These are phyloP conservation scores for Sinapis alba DNA, from an alignment of 441 rosid genomes.

Conservation along the genomic window DNA sequence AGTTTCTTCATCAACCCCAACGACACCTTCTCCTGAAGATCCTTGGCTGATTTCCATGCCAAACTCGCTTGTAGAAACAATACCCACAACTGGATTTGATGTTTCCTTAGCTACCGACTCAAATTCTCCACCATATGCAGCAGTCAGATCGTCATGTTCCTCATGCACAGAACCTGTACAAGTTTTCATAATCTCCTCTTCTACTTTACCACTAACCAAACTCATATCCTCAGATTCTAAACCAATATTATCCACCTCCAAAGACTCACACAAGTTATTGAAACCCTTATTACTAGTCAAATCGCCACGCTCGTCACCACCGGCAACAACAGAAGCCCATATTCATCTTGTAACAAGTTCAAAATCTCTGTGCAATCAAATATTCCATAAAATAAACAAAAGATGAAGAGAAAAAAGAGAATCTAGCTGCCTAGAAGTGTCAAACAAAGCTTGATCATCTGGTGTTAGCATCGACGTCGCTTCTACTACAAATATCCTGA, in stretches of 20 bases:
- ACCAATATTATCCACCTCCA: too few species aligned
- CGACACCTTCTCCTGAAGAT: too few species aligned
- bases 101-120: background rate
- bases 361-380: background rate
- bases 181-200: background rate
- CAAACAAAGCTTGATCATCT: background rate
- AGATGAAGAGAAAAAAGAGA: background rate
- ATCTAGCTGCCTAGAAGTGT: background rate
- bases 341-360: background rate
- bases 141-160: background rate
- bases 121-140: background rate
- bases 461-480: too few species aligned
- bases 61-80: background rate
- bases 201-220: too few species aligned
- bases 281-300: background rate
- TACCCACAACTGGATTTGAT: conserved; percentile 12
- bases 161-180: background rate
- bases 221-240: too few species aligned
- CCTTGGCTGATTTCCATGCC: too few species aligned
- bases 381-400: background rate
- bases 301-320: background rate
- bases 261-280: background rate
- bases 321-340: background rate
- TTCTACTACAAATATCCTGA: background rate
- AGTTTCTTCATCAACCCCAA: conserved; percentile 43